Conservation (phyloP, 805 yeast species). For the Yamadazyma sp. region DNA sequence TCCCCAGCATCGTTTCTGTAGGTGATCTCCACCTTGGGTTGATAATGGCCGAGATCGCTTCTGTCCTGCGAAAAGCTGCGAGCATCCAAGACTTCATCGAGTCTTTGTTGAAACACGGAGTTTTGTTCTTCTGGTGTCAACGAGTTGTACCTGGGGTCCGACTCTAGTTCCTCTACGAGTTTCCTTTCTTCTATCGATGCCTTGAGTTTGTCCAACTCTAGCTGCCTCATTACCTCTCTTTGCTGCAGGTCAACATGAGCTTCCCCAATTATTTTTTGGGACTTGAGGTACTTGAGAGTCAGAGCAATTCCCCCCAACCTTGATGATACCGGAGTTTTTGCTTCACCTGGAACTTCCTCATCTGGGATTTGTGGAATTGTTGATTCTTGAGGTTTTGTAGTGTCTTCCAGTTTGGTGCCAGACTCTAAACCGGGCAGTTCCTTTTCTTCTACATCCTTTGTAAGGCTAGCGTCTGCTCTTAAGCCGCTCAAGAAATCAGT, state of each 20-base stretch:
- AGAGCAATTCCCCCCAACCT: constrained; percentile 29
- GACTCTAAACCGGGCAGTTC: too few relatives aligned
- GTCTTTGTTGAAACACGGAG: constrained; percentile 22
- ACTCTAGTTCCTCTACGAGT: constrained; percentile 27
- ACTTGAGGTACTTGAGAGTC: constrained; percentile 29
- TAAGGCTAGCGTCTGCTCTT: background rate
- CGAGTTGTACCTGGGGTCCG: constrained; percentile 25
- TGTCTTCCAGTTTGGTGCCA: too few relatives aligned
- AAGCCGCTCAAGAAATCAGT: constrained; percentile 37
- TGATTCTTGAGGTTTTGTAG: too few relatives aligned
- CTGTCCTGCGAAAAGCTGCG: constrained; percentile 23
- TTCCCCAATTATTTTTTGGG: constrained; percentile 20
- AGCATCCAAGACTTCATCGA: constrained; percentile 29
- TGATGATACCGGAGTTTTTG: too few relatives aligned
- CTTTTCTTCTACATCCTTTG: constrained; percentile 1
- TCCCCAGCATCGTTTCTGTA: constrained; percentile 68
- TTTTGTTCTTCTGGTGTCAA: constrained; percentile 31
- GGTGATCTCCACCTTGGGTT: constrained; percentile 50
- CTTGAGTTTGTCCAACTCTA: constrained; percentile 30
- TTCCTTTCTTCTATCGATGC: constrained; percentile 35
- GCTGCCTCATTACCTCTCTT: constrained; percentile 25
- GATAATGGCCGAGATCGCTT: constrained; percentile 25
- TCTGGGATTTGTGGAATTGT: too few relatives aligned
- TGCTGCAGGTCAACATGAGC: constrained; percentile 7
- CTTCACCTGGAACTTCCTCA: too few relatives aligned